Evolutionary conservation across 257 asterid species (phyloP).

Genomic region (Striga asiatica): DNA sequence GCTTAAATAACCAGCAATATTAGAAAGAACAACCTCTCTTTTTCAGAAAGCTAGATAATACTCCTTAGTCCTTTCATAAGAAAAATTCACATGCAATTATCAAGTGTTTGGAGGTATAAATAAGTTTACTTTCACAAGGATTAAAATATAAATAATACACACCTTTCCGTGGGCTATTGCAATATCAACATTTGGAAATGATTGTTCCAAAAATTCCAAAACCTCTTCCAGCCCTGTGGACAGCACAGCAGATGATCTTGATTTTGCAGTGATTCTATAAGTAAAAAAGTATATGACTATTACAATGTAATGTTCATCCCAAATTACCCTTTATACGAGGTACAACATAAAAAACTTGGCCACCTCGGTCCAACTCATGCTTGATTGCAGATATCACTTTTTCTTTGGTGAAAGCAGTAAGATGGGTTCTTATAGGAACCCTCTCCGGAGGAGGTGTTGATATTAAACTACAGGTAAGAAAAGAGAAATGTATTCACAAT

Average conservation of each 20-base stretch:
- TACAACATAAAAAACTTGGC: conserved; percentile 89
- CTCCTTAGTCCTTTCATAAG: not conserved
- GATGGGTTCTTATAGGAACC: conserved; percentile 91
- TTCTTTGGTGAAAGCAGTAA: conserved; percentile 61
- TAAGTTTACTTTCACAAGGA: conserved; percentile 2
- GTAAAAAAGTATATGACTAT: not conserved
- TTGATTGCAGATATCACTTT: conserved; percentile 69
- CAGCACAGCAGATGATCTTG: conserved; percentile 15
- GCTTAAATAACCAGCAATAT: no score
- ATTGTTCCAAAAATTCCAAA: conserved; percentile 60
- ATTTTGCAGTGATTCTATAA: conserved; percentile 7
- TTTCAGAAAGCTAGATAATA: not conserved
- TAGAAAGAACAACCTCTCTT: no score
- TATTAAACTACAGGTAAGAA: conserved; percentile 56
- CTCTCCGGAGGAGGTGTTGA: conserved; percentile 97
- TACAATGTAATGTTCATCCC: conserved; percentile 8
- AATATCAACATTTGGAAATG: conserved; percentile 67
- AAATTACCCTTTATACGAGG: conserved; percentile 88
- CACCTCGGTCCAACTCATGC: conserved; percentile 85
- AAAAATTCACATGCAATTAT: not conserved
- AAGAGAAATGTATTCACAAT: conserved; percentile 11
- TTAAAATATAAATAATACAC: conserved; percentile 13
- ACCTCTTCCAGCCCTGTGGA: conserved; percentile 85
- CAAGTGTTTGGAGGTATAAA: conserved; percentile 6
- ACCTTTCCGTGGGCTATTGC: conserved; percentile 99